Conservation (phyloP, 208 protist species). For the Trypanosoma avium region DNA sequence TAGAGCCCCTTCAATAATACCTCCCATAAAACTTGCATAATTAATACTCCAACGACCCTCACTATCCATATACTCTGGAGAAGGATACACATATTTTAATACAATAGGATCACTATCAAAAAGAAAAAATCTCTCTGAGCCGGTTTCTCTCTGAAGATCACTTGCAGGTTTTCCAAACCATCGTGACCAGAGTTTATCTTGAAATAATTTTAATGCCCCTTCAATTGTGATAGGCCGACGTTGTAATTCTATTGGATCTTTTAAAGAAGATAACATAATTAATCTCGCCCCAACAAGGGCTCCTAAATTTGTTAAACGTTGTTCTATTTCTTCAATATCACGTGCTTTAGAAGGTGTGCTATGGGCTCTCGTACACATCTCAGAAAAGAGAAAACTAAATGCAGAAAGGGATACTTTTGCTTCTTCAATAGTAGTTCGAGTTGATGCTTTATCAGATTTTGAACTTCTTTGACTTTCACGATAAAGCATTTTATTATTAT, state of each 20-base stretch:
- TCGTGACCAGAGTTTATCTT: constrained; percentile 71
- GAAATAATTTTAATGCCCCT: constrained; percentile 57
- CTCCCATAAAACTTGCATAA: constrained; percentile 84
- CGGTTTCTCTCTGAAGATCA: constrained; percentile 81
- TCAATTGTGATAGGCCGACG: constrained; percentile 68
- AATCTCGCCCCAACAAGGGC: constrained; percentile 63
- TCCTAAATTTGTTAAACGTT: constrained; percentile 66
- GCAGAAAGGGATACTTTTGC: constrained; percentile 66
- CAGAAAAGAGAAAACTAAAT: constrained; percentile 86
- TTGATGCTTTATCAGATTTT: constrained; percentile 22
- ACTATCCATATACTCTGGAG: constrained; percentile 74
- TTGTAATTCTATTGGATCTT: constrained; percentile 48
- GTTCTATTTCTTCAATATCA: constrained; percentile 80
- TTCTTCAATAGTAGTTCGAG: constrained; percentile 31
- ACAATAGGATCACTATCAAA: constrained; percentile 80
- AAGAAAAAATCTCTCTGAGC: constrained; percentile 80
- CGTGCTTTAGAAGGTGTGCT: constrained; percentile 68
- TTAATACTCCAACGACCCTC: constrained; percentile 81
- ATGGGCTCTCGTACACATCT: constrained; percentile 79
- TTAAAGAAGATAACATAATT: constrained; percentile 65
- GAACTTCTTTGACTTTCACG: constrained; percentile 29
- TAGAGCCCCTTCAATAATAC: constrained; percentile 77
- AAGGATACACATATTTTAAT: constrained; percentile 60
- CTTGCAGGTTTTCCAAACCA: constrained; percentile 80
- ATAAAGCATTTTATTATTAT: constrained; percentile 15